Conservation (phyloP, 2,329 filamentous ascomycete species). For the Fusarium beomiforme region DNA sequence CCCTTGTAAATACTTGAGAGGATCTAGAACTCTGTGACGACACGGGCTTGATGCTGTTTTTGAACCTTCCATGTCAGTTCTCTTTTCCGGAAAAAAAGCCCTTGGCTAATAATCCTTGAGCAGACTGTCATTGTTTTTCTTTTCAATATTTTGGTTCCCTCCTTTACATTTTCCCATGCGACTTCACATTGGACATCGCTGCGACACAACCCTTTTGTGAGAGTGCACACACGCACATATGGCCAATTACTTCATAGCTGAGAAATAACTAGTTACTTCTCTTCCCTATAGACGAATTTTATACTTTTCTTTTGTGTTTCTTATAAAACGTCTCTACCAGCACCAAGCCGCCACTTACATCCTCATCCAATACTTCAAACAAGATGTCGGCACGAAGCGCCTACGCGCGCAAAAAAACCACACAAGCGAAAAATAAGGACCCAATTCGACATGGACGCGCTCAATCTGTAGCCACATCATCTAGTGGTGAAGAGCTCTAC, state of each 20-base stretch:
- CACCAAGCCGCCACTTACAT: neutral
- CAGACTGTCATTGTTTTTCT: neutral
- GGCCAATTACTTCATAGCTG: neutral
- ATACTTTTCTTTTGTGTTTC: neutral
- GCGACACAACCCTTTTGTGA: neutral
- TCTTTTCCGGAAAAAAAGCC: neutral
- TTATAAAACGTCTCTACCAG: neutral
- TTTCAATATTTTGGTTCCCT: neutral
- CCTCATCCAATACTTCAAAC: neutral
- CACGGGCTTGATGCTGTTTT: neutral
- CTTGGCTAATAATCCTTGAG: neutral
- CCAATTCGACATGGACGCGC: constrained; percentile 39
- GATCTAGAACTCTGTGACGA: neutral
- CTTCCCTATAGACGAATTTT: neutral
- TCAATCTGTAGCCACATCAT: constrained; percentile 50
- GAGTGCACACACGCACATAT: neutral
- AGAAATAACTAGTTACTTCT: no score
- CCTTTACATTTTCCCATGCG: neutral
- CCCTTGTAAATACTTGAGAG: neutral
- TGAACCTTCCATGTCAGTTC: neutral
- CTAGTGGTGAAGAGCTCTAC: constrained; percentile 53
- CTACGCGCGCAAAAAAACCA: constrained; percentile 68
- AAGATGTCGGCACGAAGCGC: constrained; percentile 68
- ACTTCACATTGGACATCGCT: neutral
- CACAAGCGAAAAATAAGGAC: constrained; percentile 55